phyloP scores from a whole-genome alignment of 2,329 filamentous ascomycete genomes.

The Fusarium anguioides region DNA sequence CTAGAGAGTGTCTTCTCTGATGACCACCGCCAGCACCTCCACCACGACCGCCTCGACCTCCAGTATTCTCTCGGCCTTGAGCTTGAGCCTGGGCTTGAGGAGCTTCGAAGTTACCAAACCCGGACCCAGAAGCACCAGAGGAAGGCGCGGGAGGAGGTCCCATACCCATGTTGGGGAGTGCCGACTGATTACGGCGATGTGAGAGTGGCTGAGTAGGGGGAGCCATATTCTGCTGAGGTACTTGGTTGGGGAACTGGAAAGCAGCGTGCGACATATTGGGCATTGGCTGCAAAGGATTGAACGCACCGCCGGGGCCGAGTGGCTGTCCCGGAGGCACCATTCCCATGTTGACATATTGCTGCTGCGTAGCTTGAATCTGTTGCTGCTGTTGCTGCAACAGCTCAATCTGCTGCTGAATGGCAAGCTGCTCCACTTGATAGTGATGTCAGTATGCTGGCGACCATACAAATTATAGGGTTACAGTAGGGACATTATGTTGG shows the following conservation, averaged over 20 bases:
- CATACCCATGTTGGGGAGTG: slow-evolving; percentile 91
- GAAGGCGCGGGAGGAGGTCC: slow-evolving; percentile 91
- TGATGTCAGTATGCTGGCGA: slow-evolving; percentile 33
- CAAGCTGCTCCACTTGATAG: slow-evolving; percentile 88
- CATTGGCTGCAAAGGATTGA: slow-evolving; percentile 85
- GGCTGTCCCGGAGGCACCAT: slow-evolving; percentile 87
- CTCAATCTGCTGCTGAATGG: slow-evolving; percentile 98
- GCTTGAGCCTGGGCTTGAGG: slow-evolving; percentile 52
- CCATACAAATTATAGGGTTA: not conserved
- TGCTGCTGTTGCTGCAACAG: slow-evolving; percentile 97
- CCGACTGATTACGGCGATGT: slow-evolving; percentile 98
- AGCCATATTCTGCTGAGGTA: slow-evolving; percentile 80
- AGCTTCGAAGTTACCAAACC: slow-evolving; percentile 82
- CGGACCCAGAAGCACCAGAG: slow-evolving; percentile 83
- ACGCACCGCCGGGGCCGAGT: slow-evolving; percentile 75
- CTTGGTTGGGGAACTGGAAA: slow-evolving; percentile 89
- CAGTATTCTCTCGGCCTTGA: slow-evolving; percentile 51
- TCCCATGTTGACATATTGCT: slow-evolving; percentile 98
- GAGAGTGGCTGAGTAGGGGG: slow-evolving; percentile 81
- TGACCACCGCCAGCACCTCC: slow-evolving; percentile 78
- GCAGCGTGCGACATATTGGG: slow-evolving; percentile 81
- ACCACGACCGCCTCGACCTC: slow-evolving; percentile 77
- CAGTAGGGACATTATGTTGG: not conserved
- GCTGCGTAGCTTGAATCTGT: slow-evolving; percentile 94
- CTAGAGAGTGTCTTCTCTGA: slow-evolving; percentile 92